Evolutionary conservation across 2,329 filamentous ascomycete species (phyloP).

Genomic region (Paecilomyces fulvus): DNA sequence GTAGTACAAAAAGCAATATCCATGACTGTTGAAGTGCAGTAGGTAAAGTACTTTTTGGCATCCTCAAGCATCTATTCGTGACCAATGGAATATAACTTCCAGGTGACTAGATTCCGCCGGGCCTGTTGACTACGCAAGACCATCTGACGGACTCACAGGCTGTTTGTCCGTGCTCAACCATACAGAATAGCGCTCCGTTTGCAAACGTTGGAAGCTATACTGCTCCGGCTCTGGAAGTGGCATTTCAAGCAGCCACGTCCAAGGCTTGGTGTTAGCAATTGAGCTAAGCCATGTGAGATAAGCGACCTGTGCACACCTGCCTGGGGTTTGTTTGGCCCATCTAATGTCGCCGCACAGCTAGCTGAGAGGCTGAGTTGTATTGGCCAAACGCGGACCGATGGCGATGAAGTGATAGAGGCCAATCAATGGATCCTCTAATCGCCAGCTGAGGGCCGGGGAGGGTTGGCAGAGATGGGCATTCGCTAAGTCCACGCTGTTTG

Average conservation of each 20-base stretch:
- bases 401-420: neutral
- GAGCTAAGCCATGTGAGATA: neutral
- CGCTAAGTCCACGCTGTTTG: neutral
- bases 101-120: neutral
- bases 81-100: neutral
- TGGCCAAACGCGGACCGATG: neutral
- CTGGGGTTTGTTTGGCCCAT: neutral
- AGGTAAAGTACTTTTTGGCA: neutral
- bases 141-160: too few species aligned
- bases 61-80: neutral
- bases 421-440: neutral
- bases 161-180: neutral
- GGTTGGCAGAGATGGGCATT: neutral
- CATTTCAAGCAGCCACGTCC: neutral
- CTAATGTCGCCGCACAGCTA: neutral
- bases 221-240: neutral
- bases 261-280: neutral
- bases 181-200: neutral
- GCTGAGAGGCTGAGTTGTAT: neutral
- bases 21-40: neutral
- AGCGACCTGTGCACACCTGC: neutral
- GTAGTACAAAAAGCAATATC: neutral
- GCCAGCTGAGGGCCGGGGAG: neutral
- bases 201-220: neutral
- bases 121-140: neutral